These are phyloP conservation scores for Diospyros lotus DNA, from an alignment of 148 eudicot genomes.

Conservation along the genomic window DNA sequence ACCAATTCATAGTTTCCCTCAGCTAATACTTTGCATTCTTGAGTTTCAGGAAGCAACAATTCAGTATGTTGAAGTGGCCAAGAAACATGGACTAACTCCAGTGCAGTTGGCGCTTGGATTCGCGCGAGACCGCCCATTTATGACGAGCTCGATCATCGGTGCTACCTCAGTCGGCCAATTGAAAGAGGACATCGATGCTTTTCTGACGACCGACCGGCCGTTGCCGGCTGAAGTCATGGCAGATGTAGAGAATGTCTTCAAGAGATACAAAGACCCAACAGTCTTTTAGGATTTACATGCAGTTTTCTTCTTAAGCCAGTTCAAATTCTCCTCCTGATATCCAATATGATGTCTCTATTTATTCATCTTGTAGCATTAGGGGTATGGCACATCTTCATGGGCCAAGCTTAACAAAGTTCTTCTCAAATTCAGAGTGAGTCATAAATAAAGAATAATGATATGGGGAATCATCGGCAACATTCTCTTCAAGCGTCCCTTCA, in stretches of 20 bases:
- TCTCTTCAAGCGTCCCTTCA: too few relatives aligned
- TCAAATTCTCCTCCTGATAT: background rate
- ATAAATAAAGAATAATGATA: too few relatives aligned
- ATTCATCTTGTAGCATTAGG: background rate
- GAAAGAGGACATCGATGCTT: constrained; percentile 80
- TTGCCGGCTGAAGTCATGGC: constrained; percentile 60
- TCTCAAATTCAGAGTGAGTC: too few relatives aligned
- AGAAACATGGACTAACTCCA: constrained; percentile 74
- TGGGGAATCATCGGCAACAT: too few relatives aligned
- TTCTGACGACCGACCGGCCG: constrained; percentile 59
- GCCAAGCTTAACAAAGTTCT: too few relatives aligned
- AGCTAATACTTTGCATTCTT: constrained; percentile 5
- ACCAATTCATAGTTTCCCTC: background rate
- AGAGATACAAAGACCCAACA: constrained; percentile 90
- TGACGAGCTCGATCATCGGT: constrained; percentile 83
- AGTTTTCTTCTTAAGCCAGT: background rate
- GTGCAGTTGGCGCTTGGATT: constrained; percentile 81
- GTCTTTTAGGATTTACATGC: constrained; percentile 23
- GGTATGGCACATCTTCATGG: too few relatives aligned
- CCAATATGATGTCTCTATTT: background rate
- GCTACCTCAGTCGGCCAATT: constrained; percentile 83
- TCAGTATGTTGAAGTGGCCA: constrained; percentile 66
- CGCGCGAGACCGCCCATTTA: constrained; percentile 79
- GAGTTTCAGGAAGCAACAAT: constrained; percentile 76
- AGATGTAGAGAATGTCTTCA: constrained; percentile 67